Conservation (phyloP, 1,284 basidiomycete species). For the Pseudozyma pruni region DNA sequence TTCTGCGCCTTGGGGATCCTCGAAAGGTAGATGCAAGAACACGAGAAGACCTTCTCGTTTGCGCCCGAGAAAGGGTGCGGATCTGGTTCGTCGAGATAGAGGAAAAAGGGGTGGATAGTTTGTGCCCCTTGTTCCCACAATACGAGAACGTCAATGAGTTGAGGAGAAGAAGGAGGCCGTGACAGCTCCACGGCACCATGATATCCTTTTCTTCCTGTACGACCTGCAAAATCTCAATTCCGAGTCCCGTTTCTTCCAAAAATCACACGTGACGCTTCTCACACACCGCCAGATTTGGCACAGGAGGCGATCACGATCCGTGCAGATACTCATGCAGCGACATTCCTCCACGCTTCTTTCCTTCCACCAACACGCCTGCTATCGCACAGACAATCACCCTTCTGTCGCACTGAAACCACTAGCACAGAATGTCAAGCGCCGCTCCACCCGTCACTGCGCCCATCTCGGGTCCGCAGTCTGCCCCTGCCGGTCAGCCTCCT, state of each 20-base stretch:
- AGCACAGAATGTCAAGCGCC: slow-evolving; percentile 26
- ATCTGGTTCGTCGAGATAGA: slow-evolving; percentile 60
- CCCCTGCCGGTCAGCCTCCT: slow-evolving; percentile 43
- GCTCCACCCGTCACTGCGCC: slow-evolving; percentile 46
- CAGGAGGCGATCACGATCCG: slow-evolving; percentile 18
- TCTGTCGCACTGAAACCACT: no score
- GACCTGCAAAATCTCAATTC: not conserved
- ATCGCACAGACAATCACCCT: no score
- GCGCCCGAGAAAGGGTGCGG: slow-evolving; percentile 17
- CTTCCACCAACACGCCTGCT: slow-evolving; percentile 1
- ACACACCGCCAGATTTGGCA: no score
- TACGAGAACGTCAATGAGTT: slow-evolving; percentile 59
- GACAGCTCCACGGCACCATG: not conserved
- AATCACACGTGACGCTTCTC: slow-evolving; percentile 6
- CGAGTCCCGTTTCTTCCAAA: not conserved
- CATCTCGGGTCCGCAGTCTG: slow-evolving; percentile 54
- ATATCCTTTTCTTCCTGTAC: not conserved
- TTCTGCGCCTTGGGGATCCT: slow-evolving; percentile 28
- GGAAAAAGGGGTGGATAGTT: slow-evolving; percentile 40
- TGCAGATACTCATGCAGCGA: no score
- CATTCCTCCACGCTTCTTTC: slow-evolving; percentile 24
- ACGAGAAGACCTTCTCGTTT: slow-evolving; percentile 40
- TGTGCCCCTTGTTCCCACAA: slow-evolving; percentile 55
- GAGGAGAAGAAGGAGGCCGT: slow-evolving; percentile 31
- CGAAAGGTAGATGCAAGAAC: slow-evolving; percentile 28